Evolutionary conservation across 805 yeast species (phyloP).

Genomic region (Lipomyces kockii): DNA sequence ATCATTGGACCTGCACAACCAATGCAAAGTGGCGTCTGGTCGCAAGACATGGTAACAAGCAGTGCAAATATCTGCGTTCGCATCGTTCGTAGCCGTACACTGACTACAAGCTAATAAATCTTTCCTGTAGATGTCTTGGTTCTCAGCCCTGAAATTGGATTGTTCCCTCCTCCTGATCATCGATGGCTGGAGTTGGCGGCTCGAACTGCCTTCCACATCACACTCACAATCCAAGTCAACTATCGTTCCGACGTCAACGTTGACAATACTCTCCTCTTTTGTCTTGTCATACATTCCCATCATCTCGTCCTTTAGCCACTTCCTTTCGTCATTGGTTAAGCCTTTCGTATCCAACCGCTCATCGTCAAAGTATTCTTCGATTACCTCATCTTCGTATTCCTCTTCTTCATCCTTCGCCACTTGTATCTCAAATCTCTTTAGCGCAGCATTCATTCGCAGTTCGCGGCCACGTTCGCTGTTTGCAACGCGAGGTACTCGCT

Average conservation of each 20-base stretch:
- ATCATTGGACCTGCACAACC: neutral
- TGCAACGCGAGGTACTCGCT: slow-evolving; percentile 32
- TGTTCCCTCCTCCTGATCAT: neutral
- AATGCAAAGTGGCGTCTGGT: neutral
- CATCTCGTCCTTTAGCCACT: slow-evolving; percentile 32
- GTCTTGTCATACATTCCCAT: slow-evolving; percentile 18
- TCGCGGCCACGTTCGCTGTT: slow-evolving; percentile 34
- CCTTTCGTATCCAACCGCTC: slow-evolving; percentile 43
- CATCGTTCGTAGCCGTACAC: slow-evolving; percentile 1
- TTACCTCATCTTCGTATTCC: slow-evolving; percentile 36
- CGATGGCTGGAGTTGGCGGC: neutral
- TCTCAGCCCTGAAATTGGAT: neutral
- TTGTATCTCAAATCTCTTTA: slow-evolving; percentile 34
- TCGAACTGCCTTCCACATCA: neutral
- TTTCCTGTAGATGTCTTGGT: too few species aligned
- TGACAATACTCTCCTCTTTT: slow-evolving; percentile 14
- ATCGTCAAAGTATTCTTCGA: slow-evolving; percentile 48
- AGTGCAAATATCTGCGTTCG: neutral
- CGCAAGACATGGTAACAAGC: neutral
- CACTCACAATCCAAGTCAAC: neutral
- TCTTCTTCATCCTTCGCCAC: slow-evolving; percentile 37
- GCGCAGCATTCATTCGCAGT: slow-evolving; percentile 32
- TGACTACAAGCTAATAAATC: neutral
- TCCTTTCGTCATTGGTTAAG: slow-evolving; percentile 36
- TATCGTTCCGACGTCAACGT: neutral